Evolutionary conservation across 176 grass and related monocot species (phyloP).

Genomic region (Triticum dicoccoides): DNA sequence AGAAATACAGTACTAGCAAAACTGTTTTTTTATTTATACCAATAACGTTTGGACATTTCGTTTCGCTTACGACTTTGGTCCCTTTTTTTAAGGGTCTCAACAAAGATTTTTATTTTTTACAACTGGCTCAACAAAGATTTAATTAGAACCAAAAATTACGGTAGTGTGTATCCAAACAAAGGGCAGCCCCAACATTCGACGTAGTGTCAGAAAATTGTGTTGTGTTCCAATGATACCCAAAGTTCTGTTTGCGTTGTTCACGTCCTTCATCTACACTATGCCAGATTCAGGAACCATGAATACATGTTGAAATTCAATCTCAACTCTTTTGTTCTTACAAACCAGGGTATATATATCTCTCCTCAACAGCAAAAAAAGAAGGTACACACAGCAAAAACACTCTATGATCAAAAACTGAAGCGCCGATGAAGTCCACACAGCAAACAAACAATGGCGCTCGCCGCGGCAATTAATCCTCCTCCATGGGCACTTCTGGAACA

Average conservation of each 20-base stretch:
- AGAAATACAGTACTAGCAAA: too few relatives aligned
- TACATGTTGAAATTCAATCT: too few relatives aligned
- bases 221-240: not conserved
- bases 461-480: slow-evolving; percentile 43
- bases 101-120: too few relatives aligned
- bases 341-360: not conserved
- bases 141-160: not conserved
- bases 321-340: too few relatives aligned
- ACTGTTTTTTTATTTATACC: too few relatives aligned
- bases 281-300: too few relatives aligned
- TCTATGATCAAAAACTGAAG: not conserved
- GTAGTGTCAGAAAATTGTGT: not conserved
- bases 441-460: not conserved
- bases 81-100: too few relatives aligned
- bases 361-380: not conserved
- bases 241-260: too few relatives aligned
- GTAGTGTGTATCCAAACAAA: not conserved
- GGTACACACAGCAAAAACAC: not conserved
- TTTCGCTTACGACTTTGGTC: too few relatives aligned
- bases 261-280: not conserved
- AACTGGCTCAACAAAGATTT: too few relatives aligned
- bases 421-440: not conserved
- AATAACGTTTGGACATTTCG: too few relatives aligned
- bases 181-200: not conserved
- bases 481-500: slow-evolving; percentile 79